These are phyloP conservation scores for Kwoniella europaea DNA, from an alignment of 768 basidiomycete genomes.

Conservation along the genomic window DNA sequence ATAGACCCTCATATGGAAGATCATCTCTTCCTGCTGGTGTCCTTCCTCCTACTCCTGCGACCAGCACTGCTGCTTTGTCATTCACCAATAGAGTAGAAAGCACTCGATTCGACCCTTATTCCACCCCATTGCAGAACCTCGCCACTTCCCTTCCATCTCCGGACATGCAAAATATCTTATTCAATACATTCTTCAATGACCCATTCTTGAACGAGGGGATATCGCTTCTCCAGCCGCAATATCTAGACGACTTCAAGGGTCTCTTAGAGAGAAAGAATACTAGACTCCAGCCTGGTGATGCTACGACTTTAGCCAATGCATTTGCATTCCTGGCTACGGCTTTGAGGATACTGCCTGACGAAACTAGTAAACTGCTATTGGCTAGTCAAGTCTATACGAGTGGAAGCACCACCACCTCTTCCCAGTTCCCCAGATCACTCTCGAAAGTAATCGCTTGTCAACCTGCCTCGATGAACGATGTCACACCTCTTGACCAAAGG, in stretches of 20 bases:
- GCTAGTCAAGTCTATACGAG: constrained; percentile 25
- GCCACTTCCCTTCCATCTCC: constrained; percentile 36
- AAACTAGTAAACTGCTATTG: constrained; percentile 45
- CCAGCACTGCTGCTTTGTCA: constrained; percentile 5
- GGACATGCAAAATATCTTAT: constrained; percentile 46
- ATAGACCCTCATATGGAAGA: constrained; percentile 9
- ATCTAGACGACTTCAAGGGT: constrained; percentile 39
- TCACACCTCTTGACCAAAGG: constrained; percentile 47
- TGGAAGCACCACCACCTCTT: background rate
- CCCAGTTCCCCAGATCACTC: constrained; percentile 22
- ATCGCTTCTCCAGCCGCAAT: constrained; percentile 48
- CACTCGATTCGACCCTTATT: constrained; percentile 36
- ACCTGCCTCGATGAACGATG: constrained; percentile 28
- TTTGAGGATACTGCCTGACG: constrained; percentile 48
- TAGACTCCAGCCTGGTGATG: constrained; percentile 41
- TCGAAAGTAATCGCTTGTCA: constrained; percentile 34
- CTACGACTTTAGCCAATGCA: constrained; percentile 48
- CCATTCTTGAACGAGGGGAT: constrained; percentile 46
- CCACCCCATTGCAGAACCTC: constrained; percentile 34
- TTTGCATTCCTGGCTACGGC: constrained; percentile 44
- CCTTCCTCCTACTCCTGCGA: constrained; percentile 23
- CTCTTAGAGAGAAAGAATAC: constrained; percentile 29
- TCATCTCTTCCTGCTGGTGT: constrained; percentile 11
- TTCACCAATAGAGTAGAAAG: background rate
- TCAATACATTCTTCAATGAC: constrained; percentile 49